Evolutionary conservation across 2,329 filamentous ascomycete species (phyloP).

Genomic region (Aspergillus tubingensis): DNA sequence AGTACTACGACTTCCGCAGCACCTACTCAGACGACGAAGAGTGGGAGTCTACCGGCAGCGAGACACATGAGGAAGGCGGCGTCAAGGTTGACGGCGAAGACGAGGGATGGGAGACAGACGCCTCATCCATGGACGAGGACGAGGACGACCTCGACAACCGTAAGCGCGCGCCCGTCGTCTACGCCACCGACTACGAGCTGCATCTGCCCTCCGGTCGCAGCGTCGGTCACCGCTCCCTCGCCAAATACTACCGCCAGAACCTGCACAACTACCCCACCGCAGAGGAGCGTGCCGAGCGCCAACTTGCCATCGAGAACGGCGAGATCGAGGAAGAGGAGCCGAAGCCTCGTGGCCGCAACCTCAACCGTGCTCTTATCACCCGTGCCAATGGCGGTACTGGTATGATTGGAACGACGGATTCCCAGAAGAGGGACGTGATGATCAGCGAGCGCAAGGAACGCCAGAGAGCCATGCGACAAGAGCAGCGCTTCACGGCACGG

Average conservation of each 20-base stretch:
- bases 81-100: constrained; percentile 64
- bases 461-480: constrained; percentile 63
- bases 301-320: constrained; percentile 57
- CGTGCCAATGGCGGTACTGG: constrained; percentile 73
- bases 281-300: constrained; percentile 70
- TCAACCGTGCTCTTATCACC: constrained; percentile 60
- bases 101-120: constrained; percentile 92
- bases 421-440: constrained; percentile 69
- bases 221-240: constrained; percentile 84
- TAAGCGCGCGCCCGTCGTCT: constrained; percentile 75
- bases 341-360: constrained; percentile 36
- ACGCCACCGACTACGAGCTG: constrained; percentile 90
- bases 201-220: constrained; percentile 87
- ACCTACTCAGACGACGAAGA: constrained; percentile 84
- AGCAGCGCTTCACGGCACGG: constrained; percentile 66
- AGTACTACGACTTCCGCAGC: constrained; percentile 95
- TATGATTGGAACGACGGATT: constrained; percentile 75
- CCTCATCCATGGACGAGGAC: constrained; percentile 83
- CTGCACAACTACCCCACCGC: constrained; percentile 78
- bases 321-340: constrained; percentile 53
- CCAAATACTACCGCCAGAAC: constrained; percentile 91
- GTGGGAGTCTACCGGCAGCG: constrained; percentile 53
- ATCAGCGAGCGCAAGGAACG: constrained; percentile 69
- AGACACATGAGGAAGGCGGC: constrained; percentile 52
- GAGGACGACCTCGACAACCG: constrained; percentile 78